A percentile compares a stretch with the other conserved stretches of the same genome.
These are phyloP conservation scores for Metschnikowia kofuensis DNA, from an alignment of 805 yeast species.

Conservation along the genomic window DNA sequence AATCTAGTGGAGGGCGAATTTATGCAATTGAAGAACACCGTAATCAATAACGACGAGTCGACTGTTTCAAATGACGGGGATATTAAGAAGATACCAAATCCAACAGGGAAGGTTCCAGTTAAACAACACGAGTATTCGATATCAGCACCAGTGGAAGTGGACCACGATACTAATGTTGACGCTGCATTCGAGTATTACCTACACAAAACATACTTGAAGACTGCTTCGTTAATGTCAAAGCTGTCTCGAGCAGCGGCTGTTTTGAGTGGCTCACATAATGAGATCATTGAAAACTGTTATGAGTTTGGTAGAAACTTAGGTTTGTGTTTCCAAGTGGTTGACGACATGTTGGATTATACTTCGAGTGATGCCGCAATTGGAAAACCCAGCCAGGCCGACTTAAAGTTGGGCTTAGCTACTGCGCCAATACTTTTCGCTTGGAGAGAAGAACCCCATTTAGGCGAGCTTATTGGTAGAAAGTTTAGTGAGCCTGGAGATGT, in stretches of 20 bases:
- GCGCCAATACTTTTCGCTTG: conserved; percentile 96
- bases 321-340: conserved; percentile 92
- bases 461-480: conserved; percentile 78
- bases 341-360: conserved; percentile 93
- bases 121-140: conserved; percentile 58
- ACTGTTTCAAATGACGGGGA: conserved; percentile 49
- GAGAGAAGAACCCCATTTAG: conserved; percentile 82
- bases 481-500: conserved; percentile 82
- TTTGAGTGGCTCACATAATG: conserved; percentile 75
- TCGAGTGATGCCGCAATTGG: conserved; percentile 83
- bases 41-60: conserved; percentile 48
- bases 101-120: conserved; percentile 64
- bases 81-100: conserved; percentile 45
- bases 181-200: conserved; percentile 94
- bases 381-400: conserved; percentile 94
- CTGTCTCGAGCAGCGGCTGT: conserved; percentile 92
- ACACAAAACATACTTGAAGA: conserved; percentile 92
- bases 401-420: conserved; percentile 91
- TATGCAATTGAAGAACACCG: conserved; percentile 96
- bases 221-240: conserved; percentile 92
- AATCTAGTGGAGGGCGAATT: conserved; percentile 97
- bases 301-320: conserved; percentile 92
- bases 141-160: conserved; percentile 35
- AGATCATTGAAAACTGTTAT: conserved; percentile 80
- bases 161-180: conserved; percentile 64